Conservation (phyloP, 768 basidiomycete species). For the Psilocybe cubensis region DNA sequence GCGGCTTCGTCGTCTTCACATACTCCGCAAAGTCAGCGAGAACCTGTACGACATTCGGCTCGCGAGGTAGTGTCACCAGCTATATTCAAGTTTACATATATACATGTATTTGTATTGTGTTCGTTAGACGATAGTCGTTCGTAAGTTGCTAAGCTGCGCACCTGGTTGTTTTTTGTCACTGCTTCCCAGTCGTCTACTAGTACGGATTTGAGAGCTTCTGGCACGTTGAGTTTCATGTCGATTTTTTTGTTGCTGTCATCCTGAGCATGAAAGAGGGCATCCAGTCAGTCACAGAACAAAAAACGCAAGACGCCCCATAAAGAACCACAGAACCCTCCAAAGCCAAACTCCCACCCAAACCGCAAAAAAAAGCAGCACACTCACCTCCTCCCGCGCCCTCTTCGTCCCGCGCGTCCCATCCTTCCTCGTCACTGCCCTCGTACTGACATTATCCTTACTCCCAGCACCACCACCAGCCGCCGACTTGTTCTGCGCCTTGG, state of each 20-base stretch:
- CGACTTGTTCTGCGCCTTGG: slow-evolving; percentile 24
- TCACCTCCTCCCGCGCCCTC: slow-evolving; percentile 74
- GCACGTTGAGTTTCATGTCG: slow-evolving; percentile 89
- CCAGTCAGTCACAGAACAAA: background rate
- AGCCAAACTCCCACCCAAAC: background rate
- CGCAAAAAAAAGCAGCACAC: slow-evolving; percentile 20
- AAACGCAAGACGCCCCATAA: no score
- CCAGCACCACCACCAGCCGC: slow-evolving; percentile 18
- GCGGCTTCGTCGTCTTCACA: slow-evolving; percentile 51
- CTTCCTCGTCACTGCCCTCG: slow-evolving; percentile 47
- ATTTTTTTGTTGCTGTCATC: slow-evolving; percentile 80
- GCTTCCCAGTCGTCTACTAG: slow-evolving; percentile 98
- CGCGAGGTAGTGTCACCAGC: slow-evolving; percentile 84
- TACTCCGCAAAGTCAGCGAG: slow-evolving; percentile 78
- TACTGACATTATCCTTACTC: slow-evolving; percentile 33
- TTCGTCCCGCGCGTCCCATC: slow-evolving; percentile 71
- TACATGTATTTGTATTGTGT: background rate
- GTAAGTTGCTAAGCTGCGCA: slow-evolving; percentile 26
- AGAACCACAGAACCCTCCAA: no score
- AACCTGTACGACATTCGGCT: slow-evolving; percentile 76
- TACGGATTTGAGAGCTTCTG: slow-evolving; percentile 85
- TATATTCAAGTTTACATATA: slow-evolving; percentile 31
- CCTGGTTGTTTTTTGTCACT: slow-evolving; percentile 94
- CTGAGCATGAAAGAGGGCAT: slow-evolving; percentile 39
- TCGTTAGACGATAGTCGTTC: background rate